Evolutionary conservation across 768 basidiomycete genomes (phyloP).

Genomic region (Leccinum longicurvipes): DNA sequence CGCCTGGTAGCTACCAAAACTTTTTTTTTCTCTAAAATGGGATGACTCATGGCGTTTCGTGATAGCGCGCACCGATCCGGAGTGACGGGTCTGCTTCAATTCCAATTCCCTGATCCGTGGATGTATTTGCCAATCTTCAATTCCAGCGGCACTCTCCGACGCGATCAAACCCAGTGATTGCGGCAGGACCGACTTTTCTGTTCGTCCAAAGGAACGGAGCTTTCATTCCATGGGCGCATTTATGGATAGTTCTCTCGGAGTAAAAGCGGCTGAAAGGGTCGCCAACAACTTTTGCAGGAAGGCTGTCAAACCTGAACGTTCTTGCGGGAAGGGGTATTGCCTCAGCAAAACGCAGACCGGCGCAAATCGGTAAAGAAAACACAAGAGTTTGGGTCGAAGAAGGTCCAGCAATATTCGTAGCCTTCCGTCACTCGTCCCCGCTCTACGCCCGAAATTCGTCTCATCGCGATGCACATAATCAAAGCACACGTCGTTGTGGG

Average conservation of each 20-base stretch:
- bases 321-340: constrained; percentile 11
- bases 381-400: constrained; percentile 1
- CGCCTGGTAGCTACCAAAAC: background rate
- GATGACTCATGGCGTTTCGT: constrained; percentile 1
- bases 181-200: constrained; percentile 3
- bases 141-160: constrained; percentile 19
- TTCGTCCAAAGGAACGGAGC: constrained; percentile 7
- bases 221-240: constrained; percentile 2
- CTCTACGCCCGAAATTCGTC: constrained; percentile 17
- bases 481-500: background rate
- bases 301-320: constrained; percentile 5
- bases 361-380: constrained; percentile 5
- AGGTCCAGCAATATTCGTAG: constrained; percentile 1
- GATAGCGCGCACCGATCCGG: constrained; percentile 10
- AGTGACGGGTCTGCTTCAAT: background rate
- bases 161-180: background rate
- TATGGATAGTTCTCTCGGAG: constrained; percentile 15
- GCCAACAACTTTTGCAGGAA: constrained; percentile 5
- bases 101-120: constrained; percentile 23
- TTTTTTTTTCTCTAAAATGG: constrained; percentile 1
- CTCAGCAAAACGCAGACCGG: constrained; percentile 1
- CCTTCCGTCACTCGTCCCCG: constrained; percentile 4
- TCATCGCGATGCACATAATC: constrained; percentile 9
- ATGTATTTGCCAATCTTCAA: constrained; percentile 5
- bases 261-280: constrained; percentile 13